Base-by-base conservation (phyloP, 1,284 basidiomycete species). In the Sporisorium scitamineum region DNA sequence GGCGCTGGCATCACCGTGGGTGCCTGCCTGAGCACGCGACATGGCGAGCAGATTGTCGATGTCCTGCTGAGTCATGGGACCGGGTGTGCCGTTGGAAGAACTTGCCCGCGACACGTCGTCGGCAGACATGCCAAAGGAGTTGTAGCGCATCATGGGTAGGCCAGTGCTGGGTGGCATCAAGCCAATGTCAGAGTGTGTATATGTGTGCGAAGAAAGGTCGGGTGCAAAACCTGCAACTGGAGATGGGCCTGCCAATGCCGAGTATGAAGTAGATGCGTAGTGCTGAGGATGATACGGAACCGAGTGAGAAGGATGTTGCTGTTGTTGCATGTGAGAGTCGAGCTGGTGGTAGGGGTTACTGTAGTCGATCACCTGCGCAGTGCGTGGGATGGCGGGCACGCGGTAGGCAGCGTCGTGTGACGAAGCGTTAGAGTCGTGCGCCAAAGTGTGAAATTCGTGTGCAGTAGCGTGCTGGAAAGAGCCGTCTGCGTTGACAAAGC, bases 21-120 rank as follows among this genome's bases (percentile, higher is more conserved):
- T 73, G 41, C 75, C 78, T 4, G 72, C 59, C 62, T 81, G 78
- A 5, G 80, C 80, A 16, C 76, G 72, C 45, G 80, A 81, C 56
- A 81, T 76, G 58, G 80, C 80, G 34, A 81, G 70, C 10, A 81
- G 64, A 24, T 80, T 72, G 51, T 81, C 80, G 55, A 81, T 78
- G 57, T 75, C 70, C 63, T 72, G 73, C 54, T 70, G 68, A 2
- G 73, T 70, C 68, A 70, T 70, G 39, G 73, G 64, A 10, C 60
- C 64, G 2, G 58, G 62, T 1, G 64, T 62, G 26, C 69, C 61
- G 32, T 53, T 61, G 27, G 69, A 71, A 26, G 69, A 68, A 18
- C 54, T 58, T n/a, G 66, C 50, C 4, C 61, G 56, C 24, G 70
- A 61, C 61, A 69, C 65, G 50, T 65, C 61, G 45, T 66, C 69